A percentile compares a stretch with the other conserved stretches of the same genome.
phyloP scores from a whole-genome alignment of 148 eudicot genomes.

The Arctostaphylos glauca region DNA sequence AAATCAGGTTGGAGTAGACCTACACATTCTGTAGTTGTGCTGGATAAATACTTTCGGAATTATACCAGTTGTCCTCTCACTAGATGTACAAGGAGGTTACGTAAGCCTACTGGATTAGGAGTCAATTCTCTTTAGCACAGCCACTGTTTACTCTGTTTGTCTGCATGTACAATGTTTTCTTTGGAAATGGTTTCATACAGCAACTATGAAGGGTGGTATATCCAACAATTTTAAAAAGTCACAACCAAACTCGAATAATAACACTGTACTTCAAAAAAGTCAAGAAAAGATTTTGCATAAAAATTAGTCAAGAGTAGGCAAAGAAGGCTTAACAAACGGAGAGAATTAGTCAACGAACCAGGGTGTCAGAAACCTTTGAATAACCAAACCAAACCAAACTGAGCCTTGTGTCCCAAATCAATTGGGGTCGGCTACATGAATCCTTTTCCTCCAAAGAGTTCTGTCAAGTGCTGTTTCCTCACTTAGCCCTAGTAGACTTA shows the following conservation, averaged over 20 bases:
- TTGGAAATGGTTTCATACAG: neutral
- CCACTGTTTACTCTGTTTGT: neutral
- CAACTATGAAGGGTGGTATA: neutral
- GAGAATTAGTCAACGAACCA: neutral
- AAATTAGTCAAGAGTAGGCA: neutral
- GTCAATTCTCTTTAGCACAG: slow-evolving; percentile 3
- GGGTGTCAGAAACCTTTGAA: neutral
- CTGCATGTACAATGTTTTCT: neutral
- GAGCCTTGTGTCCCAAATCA: too few relatives aligned
- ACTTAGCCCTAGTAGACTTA: too few relatives aligned
- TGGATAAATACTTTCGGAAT: neutral
- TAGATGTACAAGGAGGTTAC: neutral
- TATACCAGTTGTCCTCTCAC: neutral
- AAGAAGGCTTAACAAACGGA: neutral
- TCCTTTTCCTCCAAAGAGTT: too few relatives aligned
- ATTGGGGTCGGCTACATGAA: too few relatives aligned
- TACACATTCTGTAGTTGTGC: neutral
- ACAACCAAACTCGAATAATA: neutral
- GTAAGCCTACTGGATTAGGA: neutral
- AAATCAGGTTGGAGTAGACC: neutral
- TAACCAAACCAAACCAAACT: too few relatives aligned
- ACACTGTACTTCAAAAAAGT: too few relatives aligned
- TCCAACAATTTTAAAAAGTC: neutral
- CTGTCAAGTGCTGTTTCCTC: too few relatives aligned
- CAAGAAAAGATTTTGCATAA: too few relatives aligned